phyloP scores from a whole-genome alignment of 768 basidiomycete genomes.

The Boletus coccyginus region DNA sequence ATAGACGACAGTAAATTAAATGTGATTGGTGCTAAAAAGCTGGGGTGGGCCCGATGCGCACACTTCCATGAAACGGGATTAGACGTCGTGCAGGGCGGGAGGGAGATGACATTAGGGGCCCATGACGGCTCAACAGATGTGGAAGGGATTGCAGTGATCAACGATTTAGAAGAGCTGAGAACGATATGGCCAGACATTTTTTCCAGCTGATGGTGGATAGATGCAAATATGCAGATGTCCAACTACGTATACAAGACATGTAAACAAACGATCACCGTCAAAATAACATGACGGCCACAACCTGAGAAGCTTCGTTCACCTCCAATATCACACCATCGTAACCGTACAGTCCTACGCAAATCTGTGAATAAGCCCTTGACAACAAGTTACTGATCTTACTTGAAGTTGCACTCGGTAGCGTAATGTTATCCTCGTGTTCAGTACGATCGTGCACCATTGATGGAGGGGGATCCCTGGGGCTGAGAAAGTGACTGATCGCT shows the following conservation, averaged over 20 bases:
- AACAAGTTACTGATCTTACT: constrained; percentile 43
- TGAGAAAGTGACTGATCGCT: constrained; percentile 73
- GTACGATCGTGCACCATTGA: constrained; percentile 81
- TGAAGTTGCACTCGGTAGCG: constrained; percentile 63
- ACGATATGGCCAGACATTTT: constrained; percentile 77
- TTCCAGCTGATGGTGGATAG: constrained; percentile 27
- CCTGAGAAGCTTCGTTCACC: constrained; percentile 74
- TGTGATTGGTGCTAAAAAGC: constrained; percentile 57
- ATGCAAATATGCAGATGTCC: background rate
- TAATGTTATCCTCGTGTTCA: constrained; percentile 70
- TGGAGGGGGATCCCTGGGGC: constrained; percentile 68
- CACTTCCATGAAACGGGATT: constrained; percentile 74
- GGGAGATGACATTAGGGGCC: constrained; percentile 42
- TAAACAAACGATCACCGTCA: constrained; percentile 29
- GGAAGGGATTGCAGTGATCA: constrained; percentile 52
- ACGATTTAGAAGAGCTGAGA: constrained; percentile 63
- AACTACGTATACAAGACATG: background rate
- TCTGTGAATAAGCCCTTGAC: background rate
- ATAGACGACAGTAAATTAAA: constrained; percentile 76
- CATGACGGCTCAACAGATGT: constrained; percentile 35
- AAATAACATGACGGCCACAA: constrained; percentile 70
- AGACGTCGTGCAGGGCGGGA: constrained; percentile 62
- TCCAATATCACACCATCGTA: constrained; percentile 83
- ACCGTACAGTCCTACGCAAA: constrained; percentile 47
- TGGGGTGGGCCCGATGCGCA: constrained; percentile 73